Evolutionary conservation across 176 grass and related monocot genomes (phyloP).

Genomic region (Aegilops sharonensis): DNA sequence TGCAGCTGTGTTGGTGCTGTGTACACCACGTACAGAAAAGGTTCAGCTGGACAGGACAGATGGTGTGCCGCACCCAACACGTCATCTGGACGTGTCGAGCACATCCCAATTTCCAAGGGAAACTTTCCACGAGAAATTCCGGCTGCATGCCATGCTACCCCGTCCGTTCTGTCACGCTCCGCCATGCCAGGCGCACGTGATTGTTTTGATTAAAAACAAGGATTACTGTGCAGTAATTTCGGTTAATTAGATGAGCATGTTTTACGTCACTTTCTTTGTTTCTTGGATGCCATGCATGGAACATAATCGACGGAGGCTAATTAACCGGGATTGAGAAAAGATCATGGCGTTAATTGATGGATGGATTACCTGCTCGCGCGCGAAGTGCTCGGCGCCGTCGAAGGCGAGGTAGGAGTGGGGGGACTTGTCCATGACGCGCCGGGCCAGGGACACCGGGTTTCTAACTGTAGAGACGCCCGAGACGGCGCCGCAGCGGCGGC

Average conservation of each 20-base stretch:
- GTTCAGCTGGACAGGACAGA: background rate
- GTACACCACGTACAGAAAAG: no score
- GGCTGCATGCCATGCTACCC: no score
- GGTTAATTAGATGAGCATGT: no score
- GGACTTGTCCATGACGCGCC: conserved; percentile 80
- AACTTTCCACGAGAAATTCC: no score
- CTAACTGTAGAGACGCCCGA: conserved; percentile 80
- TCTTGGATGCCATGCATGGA: background rate
- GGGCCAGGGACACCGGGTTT: conserved; percentile 84
- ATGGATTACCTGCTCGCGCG: conserved; percentile 62
- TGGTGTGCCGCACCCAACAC: background rate
- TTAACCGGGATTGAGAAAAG: background rate
- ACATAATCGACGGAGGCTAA: background rate
- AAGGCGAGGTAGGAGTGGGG: conserved; percentile 98
- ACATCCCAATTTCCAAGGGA: no score
- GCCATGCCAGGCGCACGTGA: no score
- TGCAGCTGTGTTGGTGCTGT: background rate
- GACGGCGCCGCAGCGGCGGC: conserved; percentile 80
- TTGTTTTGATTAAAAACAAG: no score
- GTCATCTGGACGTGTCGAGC: conserved; percentile 2
- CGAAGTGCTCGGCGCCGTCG: conserved; percentile 82
- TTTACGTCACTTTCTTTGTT: no score
- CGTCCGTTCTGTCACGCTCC: no score
- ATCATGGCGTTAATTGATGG: background rate
- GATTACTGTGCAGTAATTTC: no score